phyloP scores from a whole-genome alignment of 805 yeast genomes.

The Lachancea sp. region DNA sequence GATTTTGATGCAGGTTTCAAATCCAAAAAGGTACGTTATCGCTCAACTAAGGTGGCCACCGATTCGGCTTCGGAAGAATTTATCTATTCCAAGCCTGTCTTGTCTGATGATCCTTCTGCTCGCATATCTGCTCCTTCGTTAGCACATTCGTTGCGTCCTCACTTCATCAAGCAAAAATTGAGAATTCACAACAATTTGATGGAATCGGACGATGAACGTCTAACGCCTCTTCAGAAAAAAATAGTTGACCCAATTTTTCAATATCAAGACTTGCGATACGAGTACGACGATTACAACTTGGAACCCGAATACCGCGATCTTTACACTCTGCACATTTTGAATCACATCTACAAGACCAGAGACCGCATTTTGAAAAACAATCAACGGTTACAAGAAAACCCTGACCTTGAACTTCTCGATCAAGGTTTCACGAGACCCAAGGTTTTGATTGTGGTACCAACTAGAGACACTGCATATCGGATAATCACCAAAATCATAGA shows the following conservation, averaged over 20 bases:
- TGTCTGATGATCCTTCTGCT: conserved; percentile 11
- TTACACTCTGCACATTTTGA: conserved; percentile 65
- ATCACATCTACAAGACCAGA: conserved; percentile 81
- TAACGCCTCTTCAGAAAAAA: conserved; percentile 42
- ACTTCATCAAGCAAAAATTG: conserved; percentile 43
- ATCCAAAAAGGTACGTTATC: conserved; percentile 27
- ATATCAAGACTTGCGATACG: conserved; percentile 66
- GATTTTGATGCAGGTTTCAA: conserved; percentile 32
- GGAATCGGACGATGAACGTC: conserved; percentile 18
- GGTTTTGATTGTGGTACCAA: conserved; percentile 74
- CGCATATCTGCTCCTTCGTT: conserved; percentile 19
- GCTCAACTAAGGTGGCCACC: conserved; percentile 15
- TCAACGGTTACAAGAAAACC: conserved; percentile 41
- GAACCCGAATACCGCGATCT: conserved; percentile 50
- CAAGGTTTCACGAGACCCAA: conserved; percentile 96
- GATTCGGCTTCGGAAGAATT: conserved; percentile 16
- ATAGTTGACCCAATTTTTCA: conserved; percentile 60
- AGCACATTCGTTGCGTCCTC: conserved; percentile 26
- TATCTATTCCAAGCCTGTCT: conserved; percentile 25
- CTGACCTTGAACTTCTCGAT: conserved; percentile 65
- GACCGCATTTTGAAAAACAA: conserved; percentile 79
- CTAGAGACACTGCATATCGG: conserved; percentile 69
- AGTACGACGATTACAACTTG: conserved; percentile 47
- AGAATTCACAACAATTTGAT: conserved; percentile 26
- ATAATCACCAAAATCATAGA: conserved; percentile 56